Conservation (phyloP, 2,329 filamentous ascomycete species). For the Ceratocystis ficicola region DNA sequence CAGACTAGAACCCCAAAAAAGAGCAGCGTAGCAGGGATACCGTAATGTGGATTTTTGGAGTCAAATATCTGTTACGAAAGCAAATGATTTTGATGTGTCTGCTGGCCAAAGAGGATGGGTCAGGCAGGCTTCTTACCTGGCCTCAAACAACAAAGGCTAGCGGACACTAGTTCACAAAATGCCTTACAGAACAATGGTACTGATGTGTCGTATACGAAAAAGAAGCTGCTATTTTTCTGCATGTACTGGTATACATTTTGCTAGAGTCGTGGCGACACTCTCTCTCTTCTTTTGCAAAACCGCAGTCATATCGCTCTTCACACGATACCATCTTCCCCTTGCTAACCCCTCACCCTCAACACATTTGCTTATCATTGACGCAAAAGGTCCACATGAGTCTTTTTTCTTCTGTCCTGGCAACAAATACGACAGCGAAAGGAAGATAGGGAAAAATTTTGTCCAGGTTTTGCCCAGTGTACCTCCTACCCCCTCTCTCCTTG, state of each 20-base stretch:
- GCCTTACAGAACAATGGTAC: no score
- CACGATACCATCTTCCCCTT: background rate
- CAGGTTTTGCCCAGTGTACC: background rate
- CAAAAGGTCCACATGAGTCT: slow-evolving; percentile 7
- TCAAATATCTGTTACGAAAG: slow-evolving; percentile 1
- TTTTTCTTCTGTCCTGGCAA: background rate
- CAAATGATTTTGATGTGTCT: background rate
- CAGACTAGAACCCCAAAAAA: background rate
- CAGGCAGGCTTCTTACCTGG: background rate
- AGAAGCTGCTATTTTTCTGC: background rate
- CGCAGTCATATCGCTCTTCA: background rate
- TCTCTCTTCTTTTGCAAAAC: background rate
- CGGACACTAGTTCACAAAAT: background rate
- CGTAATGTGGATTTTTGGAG: background rate
- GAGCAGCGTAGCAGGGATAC: background rate
- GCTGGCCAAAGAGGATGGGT: background rate
- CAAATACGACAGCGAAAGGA: background rate
- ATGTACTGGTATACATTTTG: background rate
- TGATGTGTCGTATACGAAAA: background rate
- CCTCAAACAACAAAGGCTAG: background rate
- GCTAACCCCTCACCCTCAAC: background rate
- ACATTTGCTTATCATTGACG: slow-evolving; percentile 1
- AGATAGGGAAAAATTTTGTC: slow-evolving; percentile 6
- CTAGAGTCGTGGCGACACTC: no score
- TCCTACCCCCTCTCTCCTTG: slow-evolving; percentile 8